A percentile compares a stretch with the other conserved stretches of the same genome.
These are phyloP conservation scores for Citrus unshiu DNA, from an alignment of 345 rosid species.

Conservation along the genomic window DNA sequence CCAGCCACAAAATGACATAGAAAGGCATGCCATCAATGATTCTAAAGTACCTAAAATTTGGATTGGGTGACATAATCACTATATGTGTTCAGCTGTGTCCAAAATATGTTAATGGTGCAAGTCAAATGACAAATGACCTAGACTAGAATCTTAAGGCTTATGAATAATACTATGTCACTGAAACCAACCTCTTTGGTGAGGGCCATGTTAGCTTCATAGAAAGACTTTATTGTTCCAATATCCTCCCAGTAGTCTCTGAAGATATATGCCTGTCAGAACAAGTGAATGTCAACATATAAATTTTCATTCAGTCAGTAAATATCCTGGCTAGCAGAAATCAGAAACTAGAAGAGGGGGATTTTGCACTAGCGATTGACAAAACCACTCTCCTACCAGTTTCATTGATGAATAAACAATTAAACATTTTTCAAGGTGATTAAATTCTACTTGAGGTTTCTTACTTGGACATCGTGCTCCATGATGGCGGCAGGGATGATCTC, in stretches of 20 bases:
- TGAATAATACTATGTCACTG: background rate
- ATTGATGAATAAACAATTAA: background rate
- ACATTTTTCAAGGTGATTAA: background rate
- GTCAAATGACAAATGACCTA: background rate
- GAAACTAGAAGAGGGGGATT: background rate
- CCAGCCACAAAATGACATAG: background rate
- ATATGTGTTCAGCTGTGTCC: background rate
- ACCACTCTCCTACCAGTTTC: background rate
- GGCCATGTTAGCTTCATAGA: conserved; percentile 91
- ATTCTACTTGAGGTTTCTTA: conserved; percentile 23
- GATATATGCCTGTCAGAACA: conserved; percentile 53
- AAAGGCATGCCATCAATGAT: background rate
- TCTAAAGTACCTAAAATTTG: background rate
- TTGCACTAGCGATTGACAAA: background rate
- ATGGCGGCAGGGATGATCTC: conserved; percentile 93
- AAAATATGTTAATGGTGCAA: background rate
- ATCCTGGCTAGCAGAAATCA: background rate
- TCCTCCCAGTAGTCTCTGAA: conserved; percentile 96
- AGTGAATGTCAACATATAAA: conserved; percentile 1
- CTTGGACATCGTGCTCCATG: conserved; percentile 73
- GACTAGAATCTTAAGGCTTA: background rate
- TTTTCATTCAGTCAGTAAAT: background rate
- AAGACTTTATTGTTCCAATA: conserved; percentile 84
- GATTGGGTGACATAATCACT: background rate
- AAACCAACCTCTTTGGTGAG: conserved; percentile 78